A percentile compares a stretch with the other conserved stretches of the same genome.
Evolutionary conservation across 257 asterid species (phyloP).

Genomic region (Capsicum baccatum): DNA sequence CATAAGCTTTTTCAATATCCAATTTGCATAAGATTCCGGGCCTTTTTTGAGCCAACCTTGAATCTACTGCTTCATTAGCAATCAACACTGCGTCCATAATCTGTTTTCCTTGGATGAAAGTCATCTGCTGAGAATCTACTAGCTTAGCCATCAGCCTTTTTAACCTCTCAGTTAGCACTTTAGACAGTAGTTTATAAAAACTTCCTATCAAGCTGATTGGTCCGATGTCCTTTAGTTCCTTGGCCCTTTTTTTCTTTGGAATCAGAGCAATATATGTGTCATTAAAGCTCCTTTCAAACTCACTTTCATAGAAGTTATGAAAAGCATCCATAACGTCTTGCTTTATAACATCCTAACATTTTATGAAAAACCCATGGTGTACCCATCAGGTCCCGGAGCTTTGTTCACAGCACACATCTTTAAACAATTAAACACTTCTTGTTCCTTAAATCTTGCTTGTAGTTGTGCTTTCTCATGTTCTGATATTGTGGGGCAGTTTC

Average conservation of each 20-base stretch:
- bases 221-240: background rate
- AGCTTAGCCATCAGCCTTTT: background rate
- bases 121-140: background rate
- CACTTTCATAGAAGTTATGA: background rate
- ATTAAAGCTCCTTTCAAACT: background rate
- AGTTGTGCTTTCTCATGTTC: background rate
- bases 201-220: background rate
- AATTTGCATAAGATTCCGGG: background rate
- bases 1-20: background rate
- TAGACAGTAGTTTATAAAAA: background rate
- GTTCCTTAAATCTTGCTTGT: background rate
- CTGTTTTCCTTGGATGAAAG: too few relatives aligned
- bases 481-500: background rate
- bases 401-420: background rate
- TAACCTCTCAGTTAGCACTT: background rate
- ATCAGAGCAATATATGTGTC: background rate
- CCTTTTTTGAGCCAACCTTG: background rate
- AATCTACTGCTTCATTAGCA: background rate
- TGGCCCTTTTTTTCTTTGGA: background rate
- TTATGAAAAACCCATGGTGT: background rate
- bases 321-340: background rate
- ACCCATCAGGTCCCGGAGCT: background rate
- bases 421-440: background rate
- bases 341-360: background rate
- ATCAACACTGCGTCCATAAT: background rate